Evolutionary conservation across 768 basidiomycete genomes (phyloP).

Genomic region (Boletus rufocinnamomeus): DNA sequence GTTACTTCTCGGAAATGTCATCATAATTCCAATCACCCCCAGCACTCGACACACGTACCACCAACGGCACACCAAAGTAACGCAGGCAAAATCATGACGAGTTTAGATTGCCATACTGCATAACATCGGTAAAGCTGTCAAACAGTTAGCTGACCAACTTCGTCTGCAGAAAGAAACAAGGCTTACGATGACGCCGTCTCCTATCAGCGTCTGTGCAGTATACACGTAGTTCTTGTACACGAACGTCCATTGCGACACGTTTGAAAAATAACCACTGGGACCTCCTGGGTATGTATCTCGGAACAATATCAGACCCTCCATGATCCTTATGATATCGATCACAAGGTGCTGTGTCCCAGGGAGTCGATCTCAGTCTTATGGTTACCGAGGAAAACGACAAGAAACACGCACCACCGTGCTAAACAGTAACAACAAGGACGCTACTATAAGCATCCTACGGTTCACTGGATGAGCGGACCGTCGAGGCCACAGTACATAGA

Average conservation of each 20-base stretch:
- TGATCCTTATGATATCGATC: constrained; percentile 27
- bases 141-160: not conserved
- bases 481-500: constrained; percentile 26
- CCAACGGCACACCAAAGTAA: constrained; percentile 33
- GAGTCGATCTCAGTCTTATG: not conserved
- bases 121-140: constrained; percentile 33
- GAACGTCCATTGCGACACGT: constrained; percentile 31
- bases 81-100: constrained; percentile 30
- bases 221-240: constrained; percentile 30
- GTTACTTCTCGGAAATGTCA: constrained; percentile 14
- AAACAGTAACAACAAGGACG: constrained; percentile 31
- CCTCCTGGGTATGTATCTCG: constrained; percentile 21
- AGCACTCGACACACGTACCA: constrained; percentile 23
- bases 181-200: constrained; percentile 34
- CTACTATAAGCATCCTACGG: constrained; percentile 21
- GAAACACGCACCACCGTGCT: constrained; percentile 32
- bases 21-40: not conserved
- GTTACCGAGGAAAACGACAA: not conserved
- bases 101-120: constrained; percentile 36
- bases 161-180: not conserved
- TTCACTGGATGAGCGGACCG: constrained; percentile 17
- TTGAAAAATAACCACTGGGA: constrained; percentile 28
- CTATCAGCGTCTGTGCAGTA: constrained; percentile 30
- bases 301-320: constrained; percentile 29
- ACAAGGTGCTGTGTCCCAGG: constrained; percentile 25